phyloP scores from a whole-genome alignment of 2,329 filamentous ascomycete genomes.

The Alternaria brassicicola region DNA sequence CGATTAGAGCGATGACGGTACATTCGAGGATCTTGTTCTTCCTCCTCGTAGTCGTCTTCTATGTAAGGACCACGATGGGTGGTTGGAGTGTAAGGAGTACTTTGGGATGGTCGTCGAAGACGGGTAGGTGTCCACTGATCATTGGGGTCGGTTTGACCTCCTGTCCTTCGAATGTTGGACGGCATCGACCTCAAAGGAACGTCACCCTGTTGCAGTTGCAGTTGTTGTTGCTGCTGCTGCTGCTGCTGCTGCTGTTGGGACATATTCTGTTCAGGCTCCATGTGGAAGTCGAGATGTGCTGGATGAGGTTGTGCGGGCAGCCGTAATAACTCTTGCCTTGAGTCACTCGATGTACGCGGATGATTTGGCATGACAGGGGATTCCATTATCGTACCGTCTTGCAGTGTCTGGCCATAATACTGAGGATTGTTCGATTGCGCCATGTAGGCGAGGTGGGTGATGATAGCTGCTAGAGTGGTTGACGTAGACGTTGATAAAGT shows the following conservation, averaged over 20 bases:
- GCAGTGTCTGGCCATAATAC: slow-evolving; percentile 39
- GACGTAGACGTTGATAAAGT: slow-evolving; percentile 7
- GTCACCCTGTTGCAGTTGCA: slow-evolving; percentile 7
- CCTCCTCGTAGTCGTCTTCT: slow-evolving; percentile 39
- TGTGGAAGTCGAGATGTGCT: slow-evolving; percentile 28
- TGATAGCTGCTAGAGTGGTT: not conserved
- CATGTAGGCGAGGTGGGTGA: slow-evolving; percentile 22
- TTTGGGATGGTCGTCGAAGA: slow-evolving; percentile 17
- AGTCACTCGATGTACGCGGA: slow-evolving; percentile 26
- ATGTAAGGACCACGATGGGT: slow-evolving; percentile 25
- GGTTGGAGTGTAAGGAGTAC: slow-evolving; percentile 10
- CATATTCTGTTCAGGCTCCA: slow-evolving; percentile 18
- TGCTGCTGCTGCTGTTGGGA: slow-evolving; percentile 17
- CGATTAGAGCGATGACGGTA: slow-evolving; percentile 35
- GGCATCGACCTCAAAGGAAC: slow-evolving; percentile 13
- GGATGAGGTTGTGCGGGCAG: slow-evolving; percentile 35
- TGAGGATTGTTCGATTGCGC: slow-evolving; percentile 28
- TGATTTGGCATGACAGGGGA: slow-evolving; percentile 25
- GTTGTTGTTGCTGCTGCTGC: slow-evolving; percentile 11
- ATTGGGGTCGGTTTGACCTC: slow-evolving; percentile 21
- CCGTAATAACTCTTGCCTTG: slow-evolving; percentile 38
- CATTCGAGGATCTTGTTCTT: slow-evolving; percentile 29
- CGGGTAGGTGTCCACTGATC: slow-evolving; percentile 9
- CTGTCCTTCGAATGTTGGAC: slow-evolving; percentile 11
- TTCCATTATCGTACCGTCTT: slow-evolving; percentile 39